Evolutionary conservation across 2,329 filamentous ascomycete species (phyloP).

Genomic region (Penicillium sp.): DNA sequence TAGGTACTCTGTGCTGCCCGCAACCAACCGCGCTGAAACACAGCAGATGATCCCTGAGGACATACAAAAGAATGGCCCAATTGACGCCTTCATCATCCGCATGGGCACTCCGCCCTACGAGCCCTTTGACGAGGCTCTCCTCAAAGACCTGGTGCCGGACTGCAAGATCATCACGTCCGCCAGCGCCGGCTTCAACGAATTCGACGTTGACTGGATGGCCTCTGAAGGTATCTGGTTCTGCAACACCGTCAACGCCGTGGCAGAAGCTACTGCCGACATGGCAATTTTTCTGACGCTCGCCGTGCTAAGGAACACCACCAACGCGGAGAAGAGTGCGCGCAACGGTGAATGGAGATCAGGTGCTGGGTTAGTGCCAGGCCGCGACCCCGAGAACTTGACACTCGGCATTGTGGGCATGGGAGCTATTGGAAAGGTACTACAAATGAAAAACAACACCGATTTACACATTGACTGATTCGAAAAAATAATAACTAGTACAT

Average conservation of each 20-base stretch:
- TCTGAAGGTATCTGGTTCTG: slow-evolving; percentile 49
- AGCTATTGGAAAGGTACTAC: slow-evolving; percentile 63
- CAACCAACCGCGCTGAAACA: slow-evolving; percentile 34
- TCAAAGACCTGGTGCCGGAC: slow-evolving; percentile 37
- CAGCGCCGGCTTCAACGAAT: slow-evolving; percentile 48
- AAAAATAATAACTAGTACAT: slow-evolving; percentile 1
- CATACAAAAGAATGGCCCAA: slow-evolving; percentile 35
- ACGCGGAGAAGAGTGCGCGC: slow-evolving; percentile 58
- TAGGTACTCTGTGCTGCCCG: slow-evolving; percentile 38
- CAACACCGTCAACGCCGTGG: slow-evolving; percentile 68
- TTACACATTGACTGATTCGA: neutral
- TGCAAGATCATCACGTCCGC: slow-evolving; percentile 48
- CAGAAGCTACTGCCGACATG: slow-evolving; percentile 72
- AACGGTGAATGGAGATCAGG: slow-evolving; percentile 46
- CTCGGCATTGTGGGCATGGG: slow-evolving; percentile 76
- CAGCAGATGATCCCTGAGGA: slow-evolving; percentile 34
- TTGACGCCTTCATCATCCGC: slow-evolving; percentile 49
- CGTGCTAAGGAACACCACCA: slow-evolving; percentile 63
- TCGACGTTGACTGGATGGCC: slow-evolving; percentile 44
- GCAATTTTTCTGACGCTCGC: slow-evolving; percentile 71
- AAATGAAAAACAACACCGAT: slow-evolving; percentile 37
- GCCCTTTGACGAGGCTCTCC: slow-evolving; percentile 47
- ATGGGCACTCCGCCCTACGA: slow-evolving; percentile 50
- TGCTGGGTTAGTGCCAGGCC: slow-evolving; percentile 62
- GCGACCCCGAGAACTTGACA: slow-evolving; percentile 67